These are phyloP conservation scores for Sorghum bicolor DNA, from an alignment of 176 grass and related monocot species.

Conservation along the genomic window Sorghum_bicolor_NCBIv3 NC_012870.2:18358501-18359000, in stretches of 20 bases:
- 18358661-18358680: constrained; percentile 16
- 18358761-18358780: background rate
- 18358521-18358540: background rate
- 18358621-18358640: background rate
- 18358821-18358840: too few species aligned
- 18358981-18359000: constrained; percentile 2
- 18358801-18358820: too few species aligned
- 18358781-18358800: background rate
- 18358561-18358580: too few species aligned
- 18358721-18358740: background rate
- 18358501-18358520: constrained; percentile 2
- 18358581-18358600: constrained; percentile 4
- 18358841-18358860: background rate
- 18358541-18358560: too few species aligned
- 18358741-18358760: background rate
- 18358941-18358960: constrained; percentile 20
- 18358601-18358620: background rate
- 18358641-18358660: background rate
- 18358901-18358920: background rate
- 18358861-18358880: background rate
- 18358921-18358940: constrained; percentile 9
- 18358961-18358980: constrained; percentile 27
- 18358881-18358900: constrained; percentile 3
- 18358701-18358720: constrained; percentile 11
- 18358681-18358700: background rate